These are phyloP conservation scores for Agaricus sinodeliciosus DNA, from an alignment of 768 basidiomycete genomes.

Conservation along the genomic window DNA sequence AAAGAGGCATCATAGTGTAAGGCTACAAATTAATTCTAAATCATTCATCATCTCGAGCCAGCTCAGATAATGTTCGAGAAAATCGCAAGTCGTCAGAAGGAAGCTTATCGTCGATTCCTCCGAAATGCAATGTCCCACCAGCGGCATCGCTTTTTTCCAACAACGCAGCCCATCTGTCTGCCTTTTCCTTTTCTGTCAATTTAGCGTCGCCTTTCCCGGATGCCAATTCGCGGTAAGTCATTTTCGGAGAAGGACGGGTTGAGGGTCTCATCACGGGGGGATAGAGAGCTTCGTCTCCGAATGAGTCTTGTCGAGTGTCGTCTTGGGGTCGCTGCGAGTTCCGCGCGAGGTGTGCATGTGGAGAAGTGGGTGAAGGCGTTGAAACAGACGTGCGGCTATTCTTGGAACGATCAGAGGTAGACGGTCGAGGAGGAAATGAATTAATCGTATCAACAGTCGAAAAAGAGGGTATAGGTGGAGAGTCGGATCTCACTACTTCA, in stretches of 20 bases:
- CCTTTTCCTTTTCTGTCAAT: conserved; percentile 65
- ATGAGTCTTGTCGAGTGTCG: conserved; percentile 17
- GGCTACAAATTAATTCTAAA: not conserved
- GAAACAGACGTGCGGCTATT: conserved; percentile 5
- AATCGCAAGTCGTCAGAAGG: conserved; percentile 12
- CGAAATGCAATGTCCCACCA: conserved; percentile 68
- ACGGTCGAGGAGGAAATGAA: conserved; percentile 27
- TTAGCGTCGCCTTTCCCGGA: conserved; percentile 23
- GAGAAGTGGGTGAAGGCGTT: conserved; percentile 17
- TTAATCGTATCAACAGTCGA: conserved; percentile 40
- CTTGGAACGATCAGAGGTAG: conserved; percentile 5
- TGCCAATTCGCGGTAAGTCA: conserved; percentile 45
- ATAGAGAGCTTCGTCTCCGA: conserved; percentile 8
- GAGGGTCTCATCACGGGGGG: not conserved
- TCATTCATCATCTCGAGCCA: conserved; percentile 9
- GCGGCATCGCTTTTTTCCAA: conserved; percentile 60
- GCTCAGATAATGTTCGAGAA: conserved; percentile 10
- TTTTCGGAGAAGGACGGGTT: not conserved
- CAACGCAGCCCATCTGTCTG: conserved; percentile 63
- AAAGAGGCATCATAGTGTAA: not conserved
- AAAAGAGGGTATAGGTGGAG: conserved; percentile 46
- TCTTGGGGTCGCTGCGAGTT: conserved; percentile 18
- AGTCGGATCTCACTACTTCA: conserved; percentile 15
- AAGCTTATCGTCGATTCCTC: conserved; percentile 22
- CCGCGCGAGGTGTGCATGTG: conserved; percentile 23